A percentile compares a stretch with the other conserved stretches of the same genome.
These are phyloP conservation scores for Blumeriella jaapii DNA, from an alignment of 2,329 filamentous ascomycete genomes.

Conservation along the genomic window DNA sequence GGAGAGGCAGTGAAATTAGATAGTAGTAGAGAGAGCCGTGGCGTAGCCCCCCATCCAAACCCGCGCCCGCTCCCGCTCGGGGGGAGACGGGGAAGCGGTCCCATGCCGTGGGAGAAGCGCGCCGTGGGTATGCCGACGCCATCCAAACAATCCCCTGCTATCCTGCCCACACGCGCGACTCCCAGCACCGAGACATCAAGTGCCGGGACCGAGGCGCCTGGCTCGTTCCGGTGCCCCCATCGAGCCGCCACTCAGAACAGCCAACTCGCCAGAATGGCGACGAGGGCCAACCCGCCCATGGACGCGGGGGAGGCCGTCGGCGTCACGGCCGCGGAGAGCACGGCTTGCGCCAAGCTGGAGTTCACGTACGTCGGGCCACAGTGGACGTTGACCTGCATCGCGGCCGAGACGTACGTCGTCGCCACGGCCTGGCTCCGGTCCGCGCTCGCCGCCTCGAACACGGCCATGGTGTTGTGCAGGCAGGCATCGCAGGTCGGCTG, in stretches of 20 bases:
- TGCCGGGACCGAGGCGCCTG: neutral
- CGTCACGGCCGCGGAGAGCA: slow-evolving; percentile 2
- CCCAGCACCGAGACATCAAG: neutral
- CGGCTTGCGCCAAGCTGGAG: slow-evolving; percentile 32
- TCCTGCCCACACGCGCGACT: neutral
- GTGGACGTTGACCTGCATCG: slow-evolving; percentile 57
- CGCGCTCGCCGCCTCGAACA: slow-evolving; percentile 60
- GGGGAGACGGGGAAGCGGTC: no score
- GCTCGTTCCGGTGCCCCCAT: neutral
- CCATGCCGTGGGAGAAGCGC: no score
- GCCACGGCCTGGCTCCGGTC: slow-evolving; percentile 56
- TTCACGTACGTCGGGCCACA: slow-evolving; percentile 50
- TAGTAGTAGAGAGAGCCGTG: no score
- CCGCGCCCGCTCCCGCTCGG: no score
- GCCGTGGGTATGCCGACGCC: slow-evolving; percentile 1
- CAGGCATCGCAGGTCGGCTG: slow-evolving; percentile 68
- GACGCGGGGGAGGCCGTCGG: neutral
- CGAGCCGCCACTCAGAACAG: slow-evolving; percentile 7
- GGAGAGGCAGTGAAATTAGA: no score
- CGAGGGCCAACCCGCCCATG: slow-evolving; percentile 11
- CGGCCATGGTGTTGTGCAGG: slow-evolving; percentile 66
- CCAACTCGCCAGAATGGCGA: slow-evolving; percentile 13
- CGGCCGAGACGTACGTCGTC: slow-evolving; percentile 58
- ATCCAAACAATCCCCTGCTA: neutral
- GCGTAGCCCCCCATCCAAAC: no score